Conservation (phyloP, 169 alveolate species). For the Sarcocystis neurona region DNA sequence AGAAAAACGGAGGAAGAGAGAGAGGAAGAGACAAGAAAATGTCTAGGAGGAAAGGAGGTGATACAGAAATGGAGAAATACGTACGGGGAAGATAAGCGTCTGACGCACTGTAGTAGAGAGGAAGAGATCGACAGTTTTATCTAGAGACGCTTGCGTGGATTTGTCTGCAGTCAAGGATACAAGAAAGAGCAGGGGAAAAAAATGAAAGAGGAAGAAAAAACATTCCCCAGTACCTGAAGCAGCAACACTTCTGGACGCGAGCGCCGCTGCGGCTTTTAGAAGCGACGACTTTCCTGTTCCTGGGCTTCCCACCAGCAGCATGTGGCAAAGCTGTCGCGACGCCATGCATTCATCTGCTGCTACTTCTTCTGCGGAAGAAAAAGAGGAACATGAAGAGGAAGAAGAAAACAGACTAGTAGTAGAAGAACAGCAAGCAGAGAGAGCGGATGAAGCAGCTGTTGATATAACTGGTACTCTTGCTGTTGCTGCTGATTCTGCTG, state of each 20-base stretch:
- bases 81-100: background rate
- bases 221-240: conserved; percentile 69
- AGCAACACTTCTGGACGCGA: conserved; percentile 70
- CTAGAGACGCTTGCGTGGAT: background rate
- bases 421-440: too few relatives aligned
- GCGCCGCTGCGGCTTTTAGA: conserved; percentile 79
- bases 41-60: background rate
- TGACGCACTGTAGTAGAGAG: background rate
- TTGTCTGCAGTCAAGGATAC: background rate
- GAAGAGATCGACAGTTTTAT: background rate
- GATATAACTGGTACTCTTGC: too few relatives aligned
- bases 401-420: too few relatives aligned
- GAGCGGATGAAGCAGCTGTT: background rate
- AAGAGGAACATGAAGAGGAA: too few relatives aligned
- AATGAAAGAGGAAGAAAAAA: background rate
- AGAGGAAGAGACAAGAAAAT: background rate
- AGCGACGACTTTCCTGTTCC: conserved; percentile 95
- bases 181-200: background rate
- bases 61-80: background rate
- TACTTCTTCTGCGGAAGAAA: too few relatives aligned
- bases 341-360: too few relatives aligned
- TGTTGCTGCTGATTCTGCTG: background rate
- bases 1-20: too few relatives aligned
- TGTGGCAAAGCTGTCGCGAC: conserved; percentile 73
- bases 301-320: conserved; percentile 93